Conservation (phyloP, 495 filamentous ascomycete genomes). For the Poronia punctata region DNA sequence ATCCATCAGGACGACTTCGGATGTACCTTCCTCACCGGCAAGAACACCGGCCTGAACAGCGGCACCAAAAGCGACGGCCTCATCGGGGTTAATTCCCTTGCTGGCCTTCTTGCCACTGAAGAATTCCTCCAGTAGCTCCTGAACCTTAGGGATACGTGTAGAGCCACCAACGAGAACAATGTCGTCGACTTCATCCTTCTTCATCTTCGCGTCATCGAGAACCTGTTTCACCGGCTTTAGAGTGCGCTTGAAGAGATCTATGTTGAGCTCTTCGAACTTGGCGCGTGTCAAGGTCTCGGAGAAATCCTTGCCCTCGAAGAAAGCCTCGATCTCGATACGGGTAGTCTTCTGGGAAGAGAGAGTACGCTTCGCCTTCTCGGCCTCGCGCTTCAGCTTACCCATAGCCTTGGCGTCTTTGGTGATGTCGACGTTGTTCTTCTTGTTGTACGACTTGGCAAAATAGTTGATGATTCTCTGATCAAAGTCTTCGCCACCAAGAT, state of each 20-base stretch:
- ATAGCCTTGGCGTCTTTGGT: constrained; percentile 96
- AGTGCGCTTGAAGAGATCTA: constrained; percentile 97
- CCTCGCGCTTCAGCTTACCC: constrained; percentile 99
- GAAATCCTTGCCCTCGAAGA: constrained; percentile 96
- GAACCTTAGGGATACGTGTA: constrained; percentile 96
- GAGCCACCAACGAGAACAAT: constrained; percentile 90
- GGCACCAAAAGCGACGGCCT: constrained; percentile 95
- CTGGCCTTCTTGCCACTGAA: constrained; percentile 90
- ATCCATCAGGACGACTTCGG: constrained; percentile 85
- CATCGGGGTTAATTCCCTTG: constrained; percentile 98
- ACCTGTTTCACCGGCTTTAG: constrained; percentile 99
- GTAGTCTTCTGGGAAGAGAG: constrained; percentile 98
- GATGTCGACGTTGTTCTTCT: constrained; percentile 90
- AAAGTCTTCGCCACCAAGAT: constrained; percentile 99
- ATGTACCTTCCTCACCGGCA: constrained; percentile 74
- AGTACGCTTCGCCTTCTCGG: constrained; percentile 99
- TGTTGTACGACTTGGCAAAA: constrained; percentile 98
- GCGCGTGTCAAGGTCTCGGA: constrained; percentile 96
- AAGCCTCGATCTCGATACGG: constrained; percentile 95
- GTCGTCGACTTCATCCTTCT: constrained; percentile 79
- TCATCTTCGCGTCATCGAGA: constrained; percentile 83
- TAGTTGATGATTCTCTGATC: constrained; percentile 97
- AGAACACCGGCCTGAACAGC: constrained; percentile 96
- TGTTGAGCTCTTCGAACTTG: constrained; percentile 99
- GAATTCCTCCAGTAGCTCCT: constrained; percentile 90